Evolutionary conservation across 2,329 filamentous ascomycete species (phyloP).

Genomic region (Epicoccum nigrum): DNA sequence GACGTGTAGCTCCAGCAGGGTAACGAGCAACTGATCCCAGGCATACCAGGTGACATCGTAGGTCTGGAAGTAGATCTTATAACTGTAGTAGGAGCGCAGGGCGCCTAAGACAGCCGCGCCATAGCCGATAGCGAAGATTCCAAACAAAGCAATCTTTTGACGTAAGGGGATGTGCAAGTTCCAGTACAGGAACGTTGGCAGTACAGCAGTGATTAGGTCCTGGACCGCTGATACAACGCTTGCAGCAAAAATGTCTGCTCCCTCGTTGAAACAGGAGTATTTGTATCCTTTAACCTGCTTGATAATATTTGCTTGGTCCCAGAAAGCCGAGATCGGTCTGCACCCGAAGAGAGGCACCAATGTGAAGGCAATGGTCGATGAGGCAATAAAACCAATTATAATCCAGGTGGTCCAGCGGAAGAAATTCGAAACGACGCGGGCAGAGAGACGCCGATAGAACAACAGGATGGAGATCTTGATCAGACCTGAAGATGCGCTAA

Average conservation of each 20-base stretch:
- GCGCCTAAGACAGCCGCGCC: conserved; percentile 31
- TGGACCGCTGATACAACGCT: conserved; percentile 36
- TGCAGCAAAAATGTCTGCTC: conserved; percentile 37
- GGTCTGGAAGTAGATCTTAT: conserved; percentile 35
- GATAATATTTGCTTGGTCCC: conserved; percentile 32
- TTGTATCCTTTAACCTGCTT: conserved; percentile 31
- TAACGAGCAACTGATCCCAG: conserved; percentile 27
- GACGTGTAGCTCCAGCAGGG: conserved; percentile 38
- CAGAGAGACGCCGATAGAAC: conserved; percentile 39
- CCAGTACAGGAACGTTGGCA: conserved; percentile 43
- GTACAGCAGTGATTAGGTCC: conserved; percentile 39
- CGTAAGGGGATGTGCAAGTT: conserved; percentile 36
- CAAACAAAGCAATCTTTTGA: conserved; percentile 39
- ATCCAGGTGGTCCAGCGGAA: conserved; percentile 36
- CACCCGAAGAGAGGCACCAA: conserved; percentile 39
- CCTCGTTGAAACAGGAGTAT: conserved; percentile 42
- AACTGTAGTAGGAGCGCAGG: conserved; percentile 36
- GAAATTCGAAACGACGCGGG: conserved; percentile 30
- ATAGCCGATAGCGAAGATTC: conserved; percentile 43
- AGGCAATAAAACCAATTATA: conserved; percentile 36
- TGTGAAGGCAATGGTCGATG: conserved; percentile 35
- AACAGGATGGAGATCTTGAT: conserved; percentile 45
- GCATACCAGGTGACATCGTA: conserved; percentile 40
- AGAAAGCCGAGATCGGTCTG: conserved; percentile 39
- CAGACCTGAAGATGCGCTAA: conserved; percentile 35